These are phyloP conservation scores for Protomyces inundatus DNA, from an alignment of 1,139 yeast genomes.

Conservation along the genomic window DNA sequence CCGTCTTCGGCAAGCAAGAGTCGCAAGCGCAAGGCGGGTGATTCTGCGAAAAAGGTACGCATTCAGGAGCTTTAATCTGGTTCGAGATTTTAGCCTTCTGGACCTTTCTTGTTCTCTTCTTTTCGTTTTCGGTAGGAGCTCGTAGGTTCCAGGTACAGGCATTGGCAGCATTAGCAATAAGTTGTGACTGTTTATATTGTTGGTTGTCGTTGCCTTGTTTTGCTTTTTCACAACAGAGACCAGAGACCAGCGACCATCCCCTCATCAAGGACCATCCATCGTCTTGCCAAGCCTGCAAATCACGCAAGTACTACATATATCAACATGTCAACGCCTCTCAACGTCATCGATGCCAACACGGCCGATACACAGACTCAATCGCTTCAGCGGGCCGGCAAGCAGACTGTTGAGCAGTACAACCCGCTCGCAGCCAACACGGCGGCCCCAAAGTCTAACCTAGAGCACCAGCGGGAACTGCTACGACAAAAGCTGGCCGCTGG, in stretches of 20 bases:
- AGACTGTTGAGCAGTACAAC: background rate
- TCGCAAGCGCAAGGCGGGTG: background rate
- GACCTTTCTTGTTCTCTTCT: background rate
- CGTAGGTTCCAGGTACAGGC: too few relatives aligned
- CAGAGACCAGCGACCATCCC: background rate
- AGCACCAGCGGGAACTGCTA: constrained; percentile 26
- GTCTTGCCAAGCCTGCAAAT: background rate
- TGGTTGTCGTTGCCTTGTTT: background rate
- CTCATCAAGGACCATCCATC: background rate
- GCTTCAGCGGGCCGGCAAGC: background rate
- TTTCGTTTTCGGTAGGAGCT: too few relatives aligned
- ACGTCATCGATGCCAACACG: background rate
- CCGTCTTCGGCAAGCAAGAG: background rate
- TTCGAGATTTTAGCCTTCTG: background rate
- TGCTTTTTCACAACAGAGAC: background rate
- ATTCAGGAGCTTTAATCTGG: background rate
- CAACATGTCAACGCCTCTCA: background rate
- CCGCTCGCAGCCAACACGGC: background rate
- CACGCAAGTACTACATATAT: background rate
- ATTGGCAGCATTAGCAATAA: background rate
- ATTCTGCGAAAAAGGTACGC: background rate
- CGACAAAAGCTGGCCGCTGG: constrained; percentile 21
- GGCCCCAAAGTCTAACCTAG: constrained; percentile 21
- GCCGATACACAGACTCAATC: background rate
- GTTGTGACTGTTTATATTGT: background rate